Evolutionary conservation across 75 land plant species (phyloP).

Genomic region (Sequoiadendron giganteum): DNA sequence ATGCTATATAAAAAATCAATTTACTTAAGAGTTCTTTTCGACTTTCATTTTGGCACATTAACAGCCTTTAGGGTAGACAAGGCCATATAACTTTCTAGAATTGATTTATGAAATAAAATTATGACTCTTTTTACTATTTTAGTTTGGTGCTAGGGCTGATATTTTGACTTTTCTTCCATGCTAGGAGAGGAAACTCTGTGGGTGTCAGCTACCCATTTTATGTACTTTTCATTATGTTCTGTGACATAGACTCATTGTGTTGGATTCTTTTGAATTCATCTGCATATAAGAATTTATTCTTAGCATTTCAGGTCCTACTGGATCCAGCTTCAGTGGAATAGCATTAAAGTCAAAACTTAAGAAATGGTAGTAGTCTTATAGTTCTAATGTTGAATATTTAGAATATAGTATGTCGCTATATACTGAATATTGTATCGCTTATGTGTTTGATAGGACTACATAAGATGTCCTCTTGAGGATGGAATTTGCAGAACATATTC

Average conservation of each 20-base stretch:
- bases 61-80: not conserved
- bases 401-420: no score
- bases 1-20: not conserved
- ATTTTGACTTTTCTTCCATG: not conserved
- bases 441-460: not conserved
- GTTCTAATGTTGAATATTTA: not conserved
- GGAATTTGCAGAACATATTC: not conserved
- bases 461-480: no score
- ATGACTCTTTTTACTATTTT: not conserved
- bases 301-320: no score
- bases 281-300: not conserved
- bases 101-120: not conserved
- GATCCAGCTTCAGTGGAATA: no score
- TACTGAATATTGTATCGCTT: no score
- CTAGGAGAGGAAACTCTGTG: not conserved
- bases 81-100: not conserved
- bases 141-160: not conserved
- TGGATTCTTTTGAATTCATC: not conserved
- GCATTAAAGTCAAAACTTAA: no score
- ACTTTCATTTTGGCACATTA: not conserved
- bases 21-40: not conserved
- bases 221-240: not conserved
- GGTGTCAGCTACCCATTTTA: not conserved
- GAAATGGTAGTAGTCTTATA: not conserved
- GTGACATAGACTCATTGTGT: not conserved